Conservation (phyloP, 192 early-diverging fungal species). For the Linnemannia exigua region DNA sequence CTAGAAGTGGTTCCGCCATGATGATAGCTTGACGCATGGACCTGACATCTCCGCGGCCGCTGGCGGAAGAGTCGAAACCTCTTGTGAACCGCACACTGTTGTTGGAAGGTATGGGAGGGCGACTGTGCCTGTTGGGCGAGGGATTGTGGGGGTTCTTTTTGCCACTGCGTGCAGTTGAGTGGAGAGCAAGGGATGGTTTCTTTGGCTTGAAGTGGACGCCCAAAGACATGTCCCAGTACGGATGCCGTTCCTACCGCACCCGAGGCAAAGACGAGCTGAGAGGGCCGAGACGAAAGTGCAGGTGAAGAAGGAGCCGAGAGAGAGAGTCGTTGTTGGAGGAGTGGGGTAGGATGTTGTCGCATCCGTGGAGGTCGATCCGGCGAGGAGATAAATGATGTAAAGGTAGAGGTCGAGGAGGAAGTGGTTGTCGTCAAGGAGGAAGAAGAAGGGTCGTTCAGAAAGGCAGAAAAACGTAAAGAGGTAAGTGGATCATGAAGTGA, state of each 20-base stretch:
- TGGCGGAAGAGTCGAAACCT: conserved; percentile 51
- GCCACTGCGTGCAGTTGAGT: conserved; percentile 25
- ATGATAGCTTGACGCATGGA: conserved; percentile 17
- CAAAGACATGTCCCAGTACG: conserved; percentile 47
- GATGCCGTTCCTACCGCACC: conserved; percentile 47
- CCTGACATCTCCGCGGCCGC: conserved; percentile 37
- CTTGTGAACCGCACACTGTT: conserved; percentile 46
- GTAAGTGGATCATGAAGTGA: conserved; percentile 1
- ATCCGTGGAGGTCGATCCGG: conserved; percentile 1
- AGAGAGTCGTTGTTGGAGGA: neutral
- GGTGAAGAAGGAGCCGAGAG: conserved; percentile 19
- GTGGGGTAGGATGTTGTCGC: neutral
- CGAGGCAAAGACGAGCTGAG: conserved; percentile 54
- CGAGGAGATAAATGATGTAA: neutral
- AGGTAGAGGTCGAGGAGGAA: no score
- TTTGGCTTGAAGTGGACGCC: conserved; percentile 39
- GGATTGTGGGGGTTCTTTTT: conserved; percentile 20
- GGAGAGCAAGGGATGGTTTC: conserved; percentile 44
- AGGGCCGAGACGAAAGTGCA: neutral
- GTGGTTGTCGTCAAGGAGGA: neutral
- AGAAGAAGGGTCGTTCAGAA: neutral
- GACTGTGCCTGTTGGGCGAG: conserved; percentile 39
- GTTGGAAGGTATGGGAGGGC: conserved; percentile 49
- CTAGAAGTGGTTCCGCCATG: neutral
- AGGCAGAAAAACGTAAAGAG: neutral